Conservation (phyloP, 2,329 filamentous ascomycete species). For the Nemania abortiva region DNA sequence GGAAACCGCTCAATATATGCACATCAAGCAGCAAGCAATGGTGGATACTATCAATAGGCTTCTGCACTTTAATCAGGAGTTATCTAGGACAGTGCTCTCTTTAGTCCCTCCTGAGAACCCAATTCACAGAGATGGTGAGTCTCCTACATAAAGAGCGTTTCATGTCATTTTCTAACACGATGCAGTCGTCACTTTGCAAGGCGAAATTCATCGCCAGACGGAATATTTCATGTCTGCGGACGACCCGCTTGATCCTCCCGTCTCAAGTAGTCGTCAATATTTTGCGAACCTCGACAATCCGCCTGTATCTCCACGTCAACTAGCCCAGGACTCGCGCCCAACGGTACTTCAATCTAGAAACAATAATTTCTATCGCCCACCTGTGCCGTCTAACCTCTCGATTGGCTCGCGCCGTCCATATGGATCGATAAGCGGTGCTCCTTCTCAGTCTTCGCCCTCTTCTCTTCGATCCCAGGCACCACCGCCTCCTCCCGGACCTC, state of each 20-base stretch:
- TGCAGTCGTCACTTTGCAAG: slow-evolving; percentile 68
- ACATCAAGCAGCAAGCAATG: slow-evolving; percentile 82
- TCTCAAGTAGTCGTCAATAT: slow-evolving; percentile 74
- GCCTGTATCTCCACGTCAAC: slow-evolving; percentile 87
- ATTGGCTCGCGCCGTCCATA: slow-evolving; percentile 82
- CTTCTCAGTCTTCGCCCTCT: slow-evolving; percentile 77
- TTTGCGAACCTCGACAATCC: slow-evolving; percentile 77
- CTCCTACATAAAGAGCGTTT: slow-evolving; percentile 23
- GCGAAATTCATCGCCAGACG: slow-evolving; percentile 71
- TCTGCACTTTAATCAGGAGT: slow-evolving; percentile 83
- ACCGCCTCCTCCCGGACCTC: slow-evolving; percentile 69
- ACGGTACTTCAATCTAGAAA: slow-evolving; percentile 68
- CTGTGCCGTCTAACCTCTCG: slow-evolving; percentile 84
- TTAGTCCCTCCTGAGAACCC: slow-evolving; percentile 81
- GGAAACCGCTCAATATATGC: slow-evolving; percentile 83
- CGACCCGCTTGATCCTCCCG: slow-evolving; percentile 75
- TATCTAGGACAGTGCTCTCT: slow-evolving; percentile 79
- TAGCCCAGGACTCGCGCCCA: slow-evolving; percentile 82
- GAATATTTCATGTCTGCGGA: slow-evolving; percentile 69
- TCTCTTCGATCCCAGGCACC: slow-evolving; percentile 76
- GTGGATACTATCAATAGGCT: slow-evolving; percentile 81
- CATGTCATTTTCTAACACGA: slow-evolving; percentile 40
- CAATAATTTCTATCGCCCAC: slow-evolving; percentile 76
- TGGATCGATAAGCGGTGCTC: slow-evolving; percentile 81
- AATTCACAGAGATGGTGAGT: slow-evolving; percentile 84